Percentiles rank a stretch among this genome's conserved stretches.
Conservation (phyloP, 139 green algal genomes). For the Ettlia oleoabundans region DNA sequence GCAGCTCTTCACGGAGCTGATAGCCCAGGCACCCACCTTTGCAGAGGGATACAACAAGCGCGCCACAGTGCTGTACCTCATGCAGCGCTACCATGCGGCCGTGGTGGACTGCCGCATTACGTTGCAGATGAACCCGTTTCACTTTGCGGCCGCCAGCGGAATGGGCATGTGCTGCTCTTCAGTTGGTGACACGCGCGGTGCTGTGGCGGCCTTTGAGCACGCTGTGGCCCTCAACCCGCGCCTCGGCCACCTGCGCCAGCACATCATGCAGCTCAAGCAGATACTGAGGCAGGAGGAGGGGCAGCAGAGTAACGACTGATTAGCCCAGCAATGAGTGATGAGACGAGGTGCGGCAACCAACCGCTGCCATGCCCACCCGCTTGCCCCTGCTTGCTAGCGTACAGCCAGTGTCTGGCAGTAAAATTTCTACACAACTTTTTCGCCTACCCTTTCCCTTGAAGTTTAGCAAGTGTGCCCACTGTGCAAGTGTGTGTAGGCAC, state of each 20-base stretch:
- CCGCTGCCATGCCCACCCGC: not conserved
- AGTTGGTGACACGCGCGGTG: constrained; percentile 33
- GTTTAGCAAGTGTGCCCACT: too few relatives aligned
- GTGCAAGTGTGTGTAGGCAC: too few relatives aligned
- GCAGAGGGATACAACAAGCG: constrained; percentile 44
- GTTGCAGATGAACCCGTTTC: constrained; percentile 59
- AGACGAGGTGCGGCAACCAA: not conserved
- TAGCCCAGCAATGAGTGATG: not conserved
- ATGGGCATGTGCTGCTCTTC: constrained; percentile 69
- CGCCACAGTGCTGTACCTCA: constrained; percentile 57
- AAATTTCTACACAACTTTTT: not conserved
- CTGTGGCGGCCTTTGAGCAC: constrained; percentile 62
- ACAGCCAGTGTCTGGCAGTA: too few relatives aligned
- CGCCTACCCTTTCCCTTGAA: not conserved
- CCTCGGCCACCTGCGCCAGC: constrained; percentile 41
- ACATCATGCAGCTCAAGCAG: constrained; percentile 43
- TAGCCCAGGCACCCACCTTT: constrained; percentile 44
- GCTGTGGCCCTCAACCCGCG: constrained; percentile 60
- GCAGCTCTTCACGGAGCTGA: constrained; percentile 45
- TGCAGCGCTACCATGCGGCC: constrained; percentile 56
- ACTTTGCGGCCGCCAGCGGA: constrained; percentile 74
- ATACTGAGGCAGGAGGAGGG: constrained; percentile 25
- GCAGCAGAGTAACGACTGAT: not conserved
- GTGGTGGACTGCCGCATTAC: constrained; percentile 59
- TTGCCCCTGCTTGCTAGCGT: too few relatives aligned